Evolutionary conservation across 164 flowering plant species (phyloP).

Genomic region (Saururus chinensis): DNA sequence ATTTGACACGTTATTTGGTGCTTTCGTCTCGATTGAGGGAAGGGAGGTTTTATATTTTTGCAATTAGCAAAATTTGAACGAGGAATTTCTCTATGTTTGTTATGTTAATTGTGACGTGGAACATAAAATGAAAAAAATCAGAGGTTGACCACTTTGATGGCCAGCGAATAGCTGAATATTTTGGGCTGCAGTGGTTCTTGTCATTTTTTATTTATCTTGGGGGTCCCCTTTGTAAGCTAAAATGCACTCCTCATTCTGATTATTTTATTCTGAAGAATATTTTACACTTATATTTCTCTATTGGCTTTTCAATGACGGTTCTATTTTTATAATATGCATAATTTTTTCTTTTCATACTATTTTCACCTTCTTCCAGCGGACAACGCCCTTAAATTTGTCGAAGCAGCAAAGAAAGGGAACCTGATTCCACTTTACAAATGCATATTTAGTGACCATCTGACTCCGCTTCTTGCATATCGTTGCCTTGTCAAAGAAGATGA

Average conservation of each 20-base stretch:
- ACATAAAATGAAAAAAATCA: too few relatives aligned
- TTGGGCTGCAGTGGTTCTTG: too few relatives aligned
- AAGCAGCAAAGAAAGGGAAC: slow-evolving; percentile 55
- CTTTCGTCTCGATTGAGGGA: too few relatives aligned
- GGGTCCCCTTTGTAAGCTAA: too few relatives aligned
- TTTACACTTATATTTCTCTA: not conserved
- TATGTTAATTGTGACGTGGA: too few relatives aligned
- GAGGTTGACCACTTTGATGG: too few relatives aligned
- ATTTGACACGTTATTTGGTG: too few relatives aligned
- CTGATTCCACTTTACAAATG: slow-evolving; percentile 52
- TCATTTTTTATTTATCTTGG: too few relatives aligned
- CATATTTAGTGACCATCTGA: slow-evolving; percentile 78
- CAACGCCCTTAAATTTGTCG: slow-evolving; percentile 33
- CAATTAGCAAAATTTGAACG: too few relatives aligned
- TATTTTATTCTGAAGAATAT: not conserved
- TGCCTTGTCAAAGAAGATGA: slow-evolving; percentile 81
- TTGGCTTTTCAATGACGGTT: not conserved
- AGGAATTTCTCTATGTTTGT: too few relatives aligned
- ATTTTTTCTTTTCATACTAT: not conserved
- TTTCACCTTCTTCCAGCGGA: slow-evolving; percentile 13
- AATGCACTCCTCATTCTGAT: not conserved
- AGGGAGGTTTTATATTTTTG: too few relatives aligned
- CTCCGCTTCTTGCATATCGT: slow-evolving; percentile 81
- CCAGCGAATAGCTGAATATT: too few relatives aligned
- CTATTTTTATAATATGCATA: not conserved